These are phyloP conservation scores for Lactifluus rugatus DNA, from an alignment of 768 basidiomycete genomes.

Conservation along the genomic window DNA sequence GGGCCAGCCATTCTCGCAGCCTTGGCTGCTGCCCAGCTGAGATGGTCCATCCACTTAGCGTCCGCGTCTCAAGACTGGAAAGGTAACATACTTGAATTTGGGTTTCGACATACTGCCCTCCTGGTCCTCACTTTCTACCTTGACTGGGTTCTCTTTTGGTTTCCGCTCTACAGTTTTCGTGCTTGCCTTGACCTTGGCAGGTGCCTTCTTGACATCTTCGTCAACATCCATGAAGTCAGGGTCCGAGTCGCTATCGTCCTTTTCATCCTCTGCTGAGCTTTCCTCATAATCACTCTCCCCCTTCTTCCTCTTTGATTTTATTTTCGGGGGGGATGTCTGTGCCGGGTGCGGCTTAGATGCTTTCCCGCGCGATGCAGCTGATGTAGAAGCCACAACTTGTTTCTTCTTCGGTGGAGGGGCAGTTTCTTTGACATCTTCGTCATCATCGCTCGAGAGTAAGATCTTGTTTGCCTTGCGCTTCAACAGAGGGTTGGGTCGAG, in stretches of 20 bases:
- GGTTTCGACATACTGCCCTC: slow-evolving; percentile 25
- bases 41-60: background rate
- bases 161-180: slow-evolving; percentile 11
- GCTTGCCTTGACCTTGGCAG: slow-evolving; percentile 18
- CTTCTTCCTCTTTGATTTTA: slow-evolving; percentile 25
- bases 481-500: background rate
- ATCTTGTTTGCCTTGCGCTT: slow-evolving; percentile 19
- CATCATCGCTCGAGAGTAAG: slow-evolving; percentile 14
- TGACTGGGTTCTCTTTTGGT: slow-evolving; percentile 15
- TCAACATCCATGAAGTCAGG: slow-evolving; percentile 19
- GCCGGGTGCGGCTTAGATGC: slow-evolving; percentile 13
- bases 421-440: slow-evolving; percentile 18
- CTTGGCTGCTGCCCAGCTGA: slow-evolving; percentile 42
- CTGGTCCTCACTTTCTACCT: slow-evolving; percentile 12
- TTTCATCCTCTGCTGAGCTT: slow-evolving; percentile 24
- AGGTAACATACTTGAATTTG: slow-evolving; percentile 30
- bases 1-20: slow-evolving; percentile 58
- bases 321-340: slow-evolving; percentile 15
- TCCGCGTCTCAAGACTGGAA: background rate
- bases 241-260: slow-evolving; percentile 20
- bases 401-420: slow-evolving; percentile 16
- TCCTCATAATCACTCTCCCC: slow-evolving; percentile 29
- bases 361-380: background rate
- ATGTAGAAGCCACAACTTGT: background rate
- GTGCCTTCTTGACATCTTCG: slow-evolving; percentile 14